Evolutionary conservation across 768 basidiomycete genomes (phyloP).

Genomic region (Leccinum arenicola): DNA sequence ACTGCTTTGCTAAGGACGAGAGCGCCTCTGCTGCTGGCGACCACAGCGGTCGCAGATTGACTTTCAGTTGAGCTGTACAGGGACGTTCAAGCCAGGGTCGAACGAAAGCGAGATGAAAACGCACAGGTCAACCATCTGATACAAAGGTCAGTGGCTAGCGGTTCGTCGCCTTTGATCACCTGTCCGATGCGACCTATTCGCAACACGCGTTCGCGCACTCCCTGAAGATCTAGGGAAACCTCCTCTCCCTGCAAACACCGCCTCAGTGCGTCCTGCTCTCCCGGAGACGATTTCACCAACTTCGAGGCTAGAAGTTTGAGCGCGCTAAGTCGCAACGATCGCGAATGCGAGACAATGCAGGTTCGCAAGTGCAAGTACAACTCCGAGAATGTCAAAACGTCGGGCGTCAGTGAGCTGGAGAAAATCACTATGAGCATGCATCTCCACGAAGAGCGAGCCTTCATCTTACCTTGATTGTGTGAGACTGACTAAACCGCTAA

Average conservation of each 20-base stretch:
- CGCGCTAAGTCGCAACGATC: slow-evolving; percentile 56
- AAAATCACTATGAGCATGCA: neutral
- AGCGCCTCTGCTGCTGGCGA: slow-evolving; percentile 73
- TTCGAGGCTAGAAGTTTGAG: slow-evolving; percentile 62
- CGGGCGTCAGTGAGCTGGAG: slow-evolving; percentile 20
- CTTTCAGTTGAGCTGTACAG: slow-evolving; percentile 78
- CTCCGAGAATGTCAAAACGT: slow-evolving; percentile 39
- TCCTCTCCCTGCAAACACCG: slow-evolving; percentile 80
- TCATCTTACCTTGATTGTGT: slow-evolving; percentile 42
- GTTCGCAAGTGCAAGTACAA: slow-evolving; percentile 52
- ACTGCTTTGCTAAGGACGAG: slow-evolving; percentile 47
- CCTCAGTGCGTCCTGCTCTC: slow-evolving; percentile 52
- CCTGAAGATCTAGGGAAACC: slow-evolving; percentile 71
- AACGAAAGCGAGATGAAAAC: slow-evolving; percentile 16
- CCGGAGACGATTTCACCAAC: slow-evolving; percentile 41
- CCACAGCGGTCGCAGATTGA: slow-evolving; percentile 91
- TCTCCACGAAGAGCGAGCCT: neutral
- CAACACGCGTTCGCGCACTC: slow-evolving; percentile 81
- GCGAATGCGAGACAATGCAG: slow-evolving; percentile 72
- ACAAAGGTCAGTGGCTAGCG: slow-evolving; percentile 56
- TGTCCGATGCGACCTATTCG: slow-evolving; percentile 70
- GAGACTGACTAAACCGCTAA: slow-evolving; percentile 53
- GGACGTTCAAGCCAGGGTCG: neutral
- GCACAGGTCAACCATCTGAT: slow-evolving; percentile 72
- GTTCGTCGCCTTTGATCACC: slow-evolving; percentile 52